A percentile compares a stretch with the other conserved stretches of the same genome.
These are phyloP conservation scores for Pyrenochaeta sp. DNA, from an alignment of 2,329 filamentous ascomycete species.

Conservation along the genomic window DNA sequence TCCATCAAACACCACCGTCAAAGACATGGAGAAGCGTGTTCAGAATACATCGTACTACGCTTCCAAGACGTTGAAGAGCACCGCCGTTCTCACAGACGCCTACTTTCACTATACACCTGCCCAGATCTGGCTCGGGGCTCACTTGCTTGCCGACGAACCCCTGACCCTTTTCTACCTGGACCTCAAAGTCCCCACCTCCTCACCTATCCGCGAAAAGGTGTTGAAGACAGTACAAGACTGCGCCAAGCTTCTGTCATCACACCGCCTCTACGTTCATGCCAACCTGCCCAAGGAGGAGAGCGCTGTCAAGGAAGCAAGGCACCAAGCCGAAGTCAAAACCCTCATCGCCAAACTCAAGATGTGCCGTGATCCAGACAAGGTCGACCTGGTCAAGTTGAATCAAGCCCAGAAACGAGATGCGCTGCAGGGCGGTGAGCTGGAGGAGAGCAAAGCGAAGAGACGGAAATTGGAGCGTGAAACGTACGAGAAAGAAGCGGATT, in stretches of 20 bases:
- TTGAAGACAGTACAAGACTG: conserved; percentile 49
- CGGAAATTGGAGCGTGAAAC: conserved; percentile 54
- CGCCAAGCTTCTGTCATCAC: conserved; percentile 48
- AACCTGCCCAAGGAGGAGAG: conserved; percentile 35
- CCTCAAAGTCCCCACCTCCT: conserved; percentile 50
- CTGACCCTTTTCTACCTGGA: conserved; percentile 60
- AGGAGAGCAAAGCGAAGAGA: conserved; percentile 53
- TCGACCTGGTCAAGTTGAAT: conserved; percentile 74
- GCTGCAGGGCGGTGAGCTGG: conserved; percentile 43
- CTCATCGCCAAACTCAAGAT: conserved; percentile 73
- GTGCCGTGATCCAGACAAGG: conserved; percentile 77
- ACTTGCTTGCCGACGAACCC: conserved; percentile 76
- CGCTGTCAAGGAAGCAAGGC: conserved; percentile 46
- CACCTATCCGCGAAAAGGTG: conserved; percentile 42
- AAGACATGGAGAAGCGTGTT: conserved; percentile 55
- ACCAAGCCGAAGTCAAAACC: conserved; percentile 58
- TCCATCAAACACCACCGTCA: conserved; percentile 16
- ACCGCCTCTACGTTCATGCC: conserved; percentile 27
- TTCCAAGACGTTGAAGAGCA: conserved; percentile 62
- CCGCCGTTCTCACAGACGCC: conserved; percentile 87
- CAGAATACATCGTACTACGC: conserved; percentile 74
- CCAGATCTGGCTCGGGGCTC: conserved; percentile 87
- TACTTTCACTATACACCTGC: conserved; percentile 96
- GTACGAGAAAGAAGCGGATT: conserved; percentile 54
- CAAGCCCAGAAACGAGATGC: conserved; percentile 63